Percentiles rank a stretch among this genome's conserved stretches.
Conservation (phyloP, 805 yeast genomes). For the Candida chilensis region DNA sequence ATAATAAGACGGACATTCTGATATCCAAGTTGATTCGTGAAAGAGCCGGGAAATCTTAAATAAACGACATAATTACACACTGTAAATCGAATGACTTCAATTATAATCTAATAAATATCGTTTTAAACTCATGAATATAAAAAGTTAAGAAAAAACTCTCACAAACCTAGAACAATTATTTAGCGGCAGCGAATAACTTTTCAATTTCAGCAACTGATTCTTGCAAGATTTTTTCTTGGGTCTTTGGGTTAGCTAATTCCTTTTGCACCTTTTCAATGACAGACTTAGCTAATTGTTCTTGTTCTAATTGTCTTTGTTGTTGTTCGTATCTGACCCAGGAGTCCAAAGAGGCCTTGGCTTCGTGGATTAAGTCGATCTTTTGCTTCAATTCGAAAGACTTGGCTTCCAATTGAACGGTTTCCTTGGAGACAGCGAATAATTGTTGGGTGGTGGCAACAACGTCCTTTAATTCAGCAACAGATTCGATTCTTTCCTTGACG, state of each 20-base stretch:
- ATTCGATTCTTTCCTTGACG: constrained; percentile 83
- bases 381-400: constrained; percentile 90
- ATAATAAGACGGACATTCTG: not conserved
- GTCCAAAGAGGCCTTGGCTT: constrained; percentile 93
- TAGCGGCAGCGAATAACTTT: constrained; percentile 49
- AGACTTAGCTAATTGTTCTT: constrained; percentile 78
- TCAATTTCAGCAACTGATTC: constrained; percentile 93
- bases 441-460: constrained; percentile 88
- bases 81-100: no score
- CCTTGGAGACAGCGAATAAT: constrained; percentile 89
- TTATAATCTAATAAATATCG: no score
- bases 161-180: no score
- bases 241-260: constrained; percentile 77
- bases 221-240: constrained; percentile 86
- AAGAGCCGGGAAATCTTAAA: no score
- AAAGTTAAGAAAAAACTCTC: no score
- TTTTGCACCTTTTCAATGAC: constrained; percentile 85
- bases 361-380: constrained; percentile 74
- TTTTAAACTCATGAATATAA: no score
- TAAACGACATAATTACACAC: no score
- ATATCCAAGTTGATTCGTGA: not conserved
- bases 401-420: constrained; percentile 94
- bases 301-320: constrained; percentile 93
- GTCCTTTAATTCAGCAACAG: constrained; percentile 83
- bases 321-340: constrained; percentile 99